Evolutionary conservation across 345 rosid genomes (phyloP).

Genomic region (Eucalyptus curtisii): DNA sequence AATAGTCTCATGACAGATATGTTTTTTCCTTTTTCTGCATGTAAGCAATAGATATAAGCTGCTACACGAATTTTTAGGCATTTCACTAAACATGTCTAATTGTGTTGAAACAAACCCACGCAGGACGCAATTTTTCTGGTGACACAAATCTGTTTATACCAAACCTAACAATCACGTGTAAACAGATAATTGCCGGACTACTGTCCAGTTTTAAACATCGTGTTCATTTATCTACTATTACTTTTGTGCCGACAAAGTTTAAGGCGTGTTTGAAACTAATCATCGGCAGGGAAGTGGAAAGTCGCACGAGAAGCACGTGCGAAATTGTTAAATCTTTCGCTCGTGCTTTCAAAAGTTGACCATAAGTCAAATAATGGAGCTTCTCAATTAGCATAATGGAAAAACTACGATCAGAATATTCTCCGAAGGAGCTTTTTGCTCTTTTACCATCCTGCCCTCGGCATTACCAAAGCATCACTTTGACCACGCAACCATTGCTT

Average conservation of each 20-base stretch:
- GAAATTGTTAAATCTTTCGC: not conserved
- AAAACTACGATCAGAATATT: not conserved
- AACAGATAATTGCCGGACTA: not conserved
- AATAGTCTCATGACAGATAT: too few relatives aligned
- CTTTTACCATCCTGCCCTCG: not conserved
- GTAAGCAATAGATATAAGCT: too few relatives aligned
- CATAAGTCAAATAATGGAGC: not conserved
- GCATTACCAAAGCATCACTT: not conserved
- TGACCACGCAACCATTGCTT: not conserved
- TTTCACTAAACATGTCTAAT: not conserved
- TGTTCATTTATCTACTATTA: not conserved
- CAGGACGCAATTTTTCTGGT: too few relatives aligned
- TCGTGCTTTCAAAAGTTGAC: not conserved
- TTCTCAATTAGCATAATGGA: not conserved
- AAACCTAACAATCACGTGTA: not conserved
- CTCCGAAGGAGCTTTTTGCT: not conserved
- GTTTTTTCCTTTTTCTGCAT: too few relatives aligned
- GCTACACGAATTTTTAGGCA: too few relatives aligned
- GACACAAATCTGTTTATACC: too few relatives aligned
- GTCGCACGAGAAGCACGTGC: not conserved
- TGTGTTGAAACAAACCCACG: not conserved
- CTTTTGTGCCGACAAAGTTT: not conserved
- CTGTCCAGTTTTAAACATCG: not conserved
- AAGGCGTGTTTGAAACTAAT: not conserved
- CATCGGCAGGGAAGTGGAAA: not conserved